Evolutionary conservation across 495 filamentous ascomycete species (phyloP), one percentile per base, ranked within the genome.

Genomic region (Annulohypoxylon nitens): DNA sequence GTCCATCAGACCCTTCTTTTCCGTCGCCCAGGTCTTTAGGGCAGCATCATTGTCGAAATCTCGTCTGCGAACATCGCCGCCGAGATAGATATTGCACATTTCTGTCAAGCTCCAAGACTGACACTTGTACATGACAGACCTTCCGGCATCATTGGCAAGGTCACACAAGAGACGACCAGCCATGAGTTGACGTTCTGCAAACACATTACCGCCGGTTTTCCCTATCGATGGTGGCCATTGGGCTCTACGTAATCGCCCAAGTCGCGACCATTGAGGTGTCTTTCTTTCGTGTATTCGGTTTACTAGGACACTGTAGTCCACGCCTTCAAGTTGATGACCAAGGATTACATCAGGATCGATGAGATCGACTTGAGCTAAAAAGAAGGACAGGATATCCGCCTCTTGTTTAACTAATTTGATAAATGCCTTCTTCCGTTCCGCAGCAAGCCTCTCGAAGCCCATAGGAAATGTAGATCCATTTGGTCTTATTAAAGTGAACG

Each of bases 21-120:
- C 90, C 5, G 86, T 87, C 0, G 93, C 94, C 95, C 93, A 97
- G 0, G 92, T 92, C 81, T 93, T 97, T 70, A 98, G 85, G 39
- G 93, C 94, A 51, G 83, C 88, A 67, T 97, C 96, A 71, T 90
- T 93, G 79, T 99, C 95, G 10, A 98, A 76, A 14, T 98, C 97
- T 36, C 90, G 87, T 18, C 96, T 90, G 25, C 81, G 83, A 75
- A 88, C 88, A 51, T 88, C 89, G 9, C 88, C 91, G 4, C 77
- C 75, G 7, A 99, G 90, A 69, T 97, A 95, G 25, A 98, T 86
- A 53, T 90, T 92, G 80, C 93, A 97, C 93, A 99, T 99, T 81
- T 99, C 96, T 0, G 93, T 96, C 79, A 99, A 85, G 81, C 90
- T 97, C 97, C 97, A 99, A 4, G 94, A 96, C 78, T 97, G 94